Conservation (phyloP, 1,284 basidiomycete genomes). For the Ceratobasidium sp. region DNA sequence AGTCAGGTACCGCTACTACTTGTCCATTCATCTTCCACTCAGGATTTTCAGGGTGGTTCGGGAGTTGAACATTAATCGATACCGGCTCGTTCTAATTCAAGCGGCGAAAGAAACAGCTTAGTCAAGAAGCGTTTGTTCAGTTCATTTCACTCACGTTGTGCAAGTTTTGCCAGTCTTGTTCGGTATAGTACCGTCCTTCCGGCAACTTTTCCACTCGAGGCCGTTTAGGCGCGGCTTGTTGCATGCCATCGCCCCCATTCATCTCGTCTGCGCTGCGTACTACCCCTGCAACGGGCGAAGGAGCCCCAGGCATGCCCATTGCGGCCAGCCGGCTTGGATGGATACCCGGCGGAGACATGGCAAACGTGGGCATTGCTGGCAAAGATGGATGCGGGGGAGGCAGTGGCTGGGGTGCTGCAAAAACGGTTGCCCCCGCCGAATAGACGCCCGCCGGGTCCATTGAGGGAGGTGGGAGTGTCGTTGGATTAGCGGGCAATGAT, state of each 20-base stretch:
- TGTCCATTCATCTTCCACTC: slow-evolving; percentile 90
- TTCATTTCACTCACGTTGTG: slow-evolving; percentile 67
- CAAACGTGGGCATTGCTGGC: slow-evolving; percentile 63
- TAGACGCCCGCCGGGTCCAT: slow-evolving; percentile 51
- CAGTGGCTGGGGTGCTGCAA: slow-evolving; percentile 49
- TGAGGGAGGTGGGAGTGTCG: slow-evolving; percentile 53
- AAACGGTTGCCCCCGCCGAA: slow-evolving; percentile 37
- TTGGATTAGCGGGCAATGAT: slow-evolving; percentile 33
- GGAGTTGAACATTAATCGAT: slow-evolving; percentile 79
- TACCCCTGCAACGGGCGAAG: slow-evolving; percentile 62
- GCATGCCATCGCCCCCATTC: slow-evolving; percentile 65
- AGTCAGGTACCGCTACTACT: slow-evolving; percentile 73
- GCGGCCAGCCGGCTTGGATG: slow-evolving; percentile 56
- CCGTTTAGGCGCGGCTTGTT: slow-evolving; percentile 70
- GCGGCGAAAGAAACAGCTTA: slow-evolving; percentile 1
- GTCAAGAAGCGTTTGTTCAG: not conserved
- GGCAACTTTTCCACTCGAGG: slow-evolving; percentile 81
- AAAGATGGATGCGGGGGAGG: slow-evolving; percentile 70
- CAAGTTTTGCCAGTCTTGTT: slow-evolving; percentile 79
- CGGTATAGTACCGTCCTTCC: slow-evolving; percentile 75
- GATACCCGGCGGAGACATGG: slow-evolving; percentile 47
- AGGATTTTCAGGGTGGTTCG: slow-evolving; percentile 75
- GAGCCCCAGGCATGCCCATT: slow-evolving; percentile 45
- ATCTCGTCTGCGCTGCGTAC: slow-evolving; percentile 79
- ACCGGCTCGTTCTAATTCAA: slow-evolving; percentile 69